Base-by-base conservation (phyloP, 2,329 filamentous ascomycete genomes). In the Delphinella strobiligena region DNA sequence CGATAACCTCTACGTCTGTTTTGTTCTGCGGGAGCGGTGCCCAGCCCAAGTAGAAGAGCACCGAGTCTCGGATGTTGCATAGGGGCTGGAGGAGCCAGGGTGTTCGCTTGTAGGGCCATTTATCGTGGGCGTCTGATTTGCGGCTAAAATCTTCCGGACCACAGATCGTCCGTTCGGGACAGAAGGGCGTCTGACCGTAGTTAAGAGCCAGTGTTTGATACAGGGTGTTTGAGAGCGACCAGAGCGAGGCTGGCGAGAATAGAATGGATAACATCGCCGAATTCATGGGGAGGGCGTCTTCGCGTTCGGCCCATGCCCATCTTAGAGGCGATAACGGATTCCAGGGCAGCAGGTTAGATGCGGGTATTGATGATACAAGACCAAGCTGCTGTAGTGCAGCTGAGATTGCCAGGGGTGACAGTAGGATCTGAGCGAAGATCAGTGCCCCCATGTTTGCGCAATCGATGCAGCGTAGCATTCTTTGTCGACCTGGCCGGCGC, bases 321-420 rank as follows among this genome's bases (percentile, higher is more conserved):
- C 27, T 32, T 1, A 43, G 15, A n/a, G 40, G 41, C 8, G 41
- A 43, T 7, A 19, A 14, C 14, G 37, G 16, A 17, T 35, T 35
- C 41, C 41, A 43, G 14, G 41, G 37, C 14, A 29, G 2, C 11
- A 43, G 15, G 9, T 33, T 31, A 2, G 30, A 16, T 4, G 37
- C 22, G 1, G 36, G 9, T 24, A 27, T 16, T 11, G 39, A 27
- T 5, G 39, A 29, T 5, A 34, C 19, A 5, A 41, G 35, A n/a
- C 35, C 30, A 10, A 41, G n/a, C 22, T 41, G 39, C 17, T 41
- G 39, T 12, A 41, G 35, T 8, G 29, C 19, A 3, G 34, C 36
- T 10, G 32, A 41, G 4, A 34, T 33, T 2, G 34, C 19, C 12
- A 41, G 11, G 8, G 39, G 31, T 4, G 36, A 41, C 4, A 41